Evolutionary conservation across 176 grass and related monocot species (phyloP).

Genomic region (Cenchrus purpureus): DNA sequence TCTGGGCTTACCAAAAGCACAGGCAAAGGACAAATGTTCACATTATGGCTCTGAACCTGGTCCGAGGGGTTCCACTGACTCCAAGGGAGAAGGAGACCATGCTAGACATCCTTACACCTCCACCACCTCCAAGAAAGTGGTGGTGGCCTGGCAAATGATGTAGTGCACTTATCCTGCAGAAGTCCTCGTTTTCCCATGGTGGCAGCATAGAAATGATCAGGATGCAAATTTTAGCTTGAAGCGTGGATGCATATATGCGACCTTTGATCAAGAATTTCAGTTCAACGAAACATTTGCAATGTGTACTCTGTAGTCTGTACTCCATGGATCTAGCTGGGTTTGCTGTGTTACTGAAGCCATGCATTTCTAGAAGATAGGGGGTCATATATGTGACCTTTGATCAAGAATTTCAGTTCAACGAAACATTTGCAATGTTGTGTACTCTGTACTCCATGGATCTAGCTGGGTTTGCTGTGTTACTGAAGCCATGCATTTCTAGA

Average conservation of each 20-base stretch:
- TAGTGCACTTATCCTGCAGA: neutral
- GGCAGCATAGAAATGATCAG: neutral
- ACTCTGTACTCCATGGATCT: neutral
- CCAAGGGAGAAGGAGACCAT: slow-evolving; percentile 84
- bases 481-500: no score
- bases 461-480: neutral
- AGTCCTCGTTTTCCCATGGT: neutral
- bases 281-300: neutral
- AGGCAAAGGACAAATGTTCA: slow-evolving; percentile 86
- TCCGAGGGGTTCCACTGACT: slow-evolving; percentile 86
- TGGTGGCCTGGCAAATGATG: slow-evolving; percentile 57
- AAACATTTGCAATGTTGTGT: neutral
- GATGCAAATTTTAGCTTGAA: neutral
- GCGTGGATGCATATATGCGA: neutral
- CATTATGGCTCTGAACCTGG: slow-evolving; percentile 86
- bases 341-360: neutral
- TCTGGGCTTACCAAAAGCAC: slow-evolving; percentile 84
- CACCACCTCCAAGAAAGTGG: slow-evolving; percentile 48
- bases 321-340: neutral
- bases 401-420: neutral
- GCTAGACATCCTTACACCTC: slow-evolving; percentile 78
- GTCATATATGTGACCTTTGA: neutral
- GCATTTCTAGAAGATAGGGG: no score
- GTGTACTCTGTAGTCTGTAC: neutral
- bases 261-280: neutral